These are phyloP conservation scores for Pseudocercospora macadamiae DNA, from an alignment of 2,329 filamentous ascomycete species.

Conservation along the genomic window DNA sequence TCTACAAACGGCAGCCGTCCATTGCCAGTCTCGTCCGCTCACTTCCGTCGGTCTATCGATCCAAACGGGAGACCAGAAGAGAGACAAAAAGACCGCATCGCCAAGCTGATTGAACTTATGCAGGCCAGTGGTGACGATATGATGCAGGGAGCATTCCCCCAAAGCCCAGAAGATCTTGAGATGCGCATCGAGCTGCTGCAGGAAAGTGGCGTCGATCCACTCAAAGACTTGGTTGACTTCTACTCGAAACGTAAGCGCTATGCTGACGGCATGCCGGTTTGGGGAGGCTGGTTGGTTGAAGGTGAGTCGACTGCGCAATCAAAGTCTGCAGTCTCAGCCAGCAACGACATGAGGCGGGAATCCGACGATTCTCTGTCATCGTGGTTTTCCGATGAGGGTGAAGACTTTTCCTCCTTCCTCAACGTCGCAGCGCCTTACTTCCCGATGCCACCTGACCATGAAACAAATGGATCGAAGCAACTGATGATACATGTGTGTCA, in stretches of 20 bases:
- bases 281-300: background rate
- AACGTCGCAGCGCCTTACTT: background rate
- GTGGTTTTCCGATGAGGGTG: background rate
- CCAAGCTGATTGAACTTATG: background rate
- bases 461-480: background rate
- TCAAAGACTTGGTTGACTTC: background rate
- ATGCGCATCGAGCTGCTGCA: background rate
- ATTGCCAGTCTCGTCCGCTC: background rate
- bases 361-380: background rate
- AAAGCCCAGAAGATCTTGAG: background rate
- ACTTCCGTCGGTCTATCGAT: background rate
- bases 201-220: background rate
- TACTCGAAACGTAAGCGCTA: background rate
- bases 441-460: background rate
- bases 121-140: background rate
- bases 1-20: background rate
- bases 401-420: background rate
- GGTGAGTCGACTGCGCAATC: background rate
- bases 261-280: background rate
- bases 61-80: background rate
- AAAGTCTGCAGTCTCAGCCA: background rate
- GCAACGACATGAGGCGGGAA: background rate
- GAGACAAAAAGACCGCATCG: background rate
- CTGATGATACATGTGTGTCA: background rate
- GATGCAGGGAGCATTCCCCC: background rate